Conservation (phyloP, 2,329 filamentous ascomycete genomes). For the Elsinoe australis region DNA sequence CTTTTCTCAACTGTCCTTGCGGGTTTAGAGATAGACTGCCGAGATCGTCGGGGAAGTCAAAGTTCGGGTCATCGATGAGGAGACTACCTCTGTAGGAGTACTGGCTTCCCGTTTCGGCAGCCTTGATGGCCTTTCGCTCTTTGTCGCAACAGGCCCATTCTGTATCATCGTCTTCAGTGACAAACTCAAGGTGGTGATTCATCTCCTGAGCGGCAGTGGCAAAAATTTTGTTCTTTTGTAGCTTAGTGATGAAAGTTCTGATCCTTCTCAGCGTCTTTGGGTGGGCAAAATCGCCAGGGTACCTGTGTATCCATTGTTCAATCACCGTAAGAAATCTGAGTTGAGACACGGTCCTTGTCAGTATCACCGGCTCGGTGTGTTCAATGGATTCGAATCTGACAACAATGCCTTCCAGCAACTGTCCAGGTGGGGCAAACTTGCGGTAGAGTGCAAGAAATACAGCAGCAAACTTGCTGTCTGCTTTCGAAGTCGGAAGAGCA, state of each 20-base stretch:
- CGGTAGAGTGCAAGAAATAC: conserved; percentile 90
- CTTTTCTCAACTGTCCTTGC: conserved; percentile 49
- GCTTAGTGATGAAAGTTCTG: conserved; percentile 63
- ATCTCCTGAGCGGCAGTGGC: conserved; percentile 81
- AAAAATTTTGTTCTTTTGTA: conserved; percentile 75
- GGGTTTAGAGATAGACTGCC: conserved; percentile 26
- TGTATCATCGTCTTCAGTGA: conserved; percentile 81
- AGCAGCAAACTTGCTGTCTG: conserved; percentile 80
- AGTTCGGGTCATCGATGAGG: conserved; percentile 29
- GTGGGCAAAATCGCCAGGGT: conserved; percentile 88
- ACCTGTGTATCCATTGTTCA: conserved; percentile 80
- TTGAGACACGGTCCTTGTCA: conserved; percentile 73
- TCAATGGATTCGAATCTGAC: conserved; percentile 64
- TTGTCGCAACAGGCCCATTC: conserved; percentile 84
- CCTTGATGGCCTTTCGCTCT: conserved; percentile 38
- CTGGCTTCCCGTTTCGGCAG: conserved; percentile 17
- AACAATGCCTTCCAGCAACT: conserved; percentile 70
- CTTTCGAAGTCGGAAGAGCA: conserved; percentile 69
- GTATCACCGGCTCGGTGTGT: conserved; percentile 58
- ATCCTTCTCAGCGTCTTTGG: conserved; percentile 63
- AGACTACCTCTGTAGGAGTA: conserved; percentile 28
- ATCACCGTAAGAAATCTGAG: conserved; percentile 76
- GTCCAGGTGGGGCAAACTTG: conserved; percentile 77
- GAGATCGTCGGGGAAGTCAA: conserved; percentile 26
- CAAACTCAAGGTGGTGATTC: conserved; percentile 63